A percentile compares a stretch with the other conserved stretches of the same genome.
Evolutionary conservation across 306 rosid genomes (phyloP).

Genomic region (Begonia peltatifolia): DNA sequence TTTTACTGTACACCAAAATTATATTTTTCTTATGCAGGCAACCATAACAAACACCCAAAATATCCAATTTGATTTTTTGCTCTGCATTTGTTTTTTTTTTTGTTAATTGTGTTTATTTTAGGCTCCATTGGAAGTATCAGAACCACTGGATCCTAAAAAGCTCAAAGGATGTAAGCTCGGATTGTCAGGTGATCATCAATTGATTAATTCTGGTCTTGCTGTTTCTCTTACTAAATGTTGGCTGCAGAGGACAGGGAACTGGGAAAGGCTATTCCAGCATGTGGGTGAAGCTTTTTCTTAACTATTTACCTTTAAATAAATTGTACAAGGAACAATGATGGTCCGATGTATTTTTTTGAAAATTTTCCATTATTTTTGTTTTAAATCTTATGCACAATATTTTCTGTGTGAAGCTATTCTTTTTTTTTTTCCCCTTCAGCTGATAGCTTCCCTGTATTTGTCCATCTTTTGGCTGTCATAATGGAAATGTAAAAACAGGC

Average conservation of each 20-base stretch:
- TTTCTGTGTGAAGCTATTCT: too few species aligned
- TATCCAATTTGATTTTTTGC: too few species aligned
- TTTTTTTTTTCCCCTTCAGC: too few species aligned
- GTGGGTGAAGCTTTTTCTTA: slow-evolving; percentile 15
- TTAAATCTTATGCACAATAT: too few species aligned
- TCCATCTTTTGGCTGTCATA: slow-evolving; percentile 3
- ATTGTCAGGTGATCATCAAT: slow-evolving; percentile 66
- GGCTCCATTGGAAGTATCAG: slow-evolving; percentile 41
- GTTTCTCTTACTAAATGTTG: slow-evolving; percentile 66
- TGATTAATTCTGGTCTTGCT: slow-evolving; percentile 62
- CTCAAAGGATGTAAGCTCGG: slow-evolving; percentile 43
- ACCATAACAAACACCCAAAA: too few species aligned
- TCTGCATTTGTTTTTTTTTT: too few species aligned
- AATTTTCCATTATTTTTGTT: too few species aligned
- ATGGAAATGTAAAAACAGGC: slow-evolving; percentile 12
- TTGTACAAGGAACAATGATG: too few species aligned
- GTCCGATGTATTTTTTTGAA: too few species aligned
- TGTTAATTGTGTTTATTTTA: slow-evolving; percentile 16
- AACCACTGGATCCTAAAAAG: slow-evolving; percentile 32
- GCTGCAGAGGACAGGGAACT: slow-evolving; percentile 73
- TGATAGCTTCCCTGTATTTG: not conserved
- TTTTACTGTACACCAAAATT: too few species aligned
- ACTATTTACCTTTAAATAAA: too few species aligned
- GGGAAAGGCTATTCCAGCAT: slow-evolving; percentile 32
- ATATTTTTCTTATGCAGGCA: too few species aligned